Evolutionary conservation across 2,329 filamentous ascomycete species (phyloP).

Genomic region (Coniochaeta pulveracea): DNA sequence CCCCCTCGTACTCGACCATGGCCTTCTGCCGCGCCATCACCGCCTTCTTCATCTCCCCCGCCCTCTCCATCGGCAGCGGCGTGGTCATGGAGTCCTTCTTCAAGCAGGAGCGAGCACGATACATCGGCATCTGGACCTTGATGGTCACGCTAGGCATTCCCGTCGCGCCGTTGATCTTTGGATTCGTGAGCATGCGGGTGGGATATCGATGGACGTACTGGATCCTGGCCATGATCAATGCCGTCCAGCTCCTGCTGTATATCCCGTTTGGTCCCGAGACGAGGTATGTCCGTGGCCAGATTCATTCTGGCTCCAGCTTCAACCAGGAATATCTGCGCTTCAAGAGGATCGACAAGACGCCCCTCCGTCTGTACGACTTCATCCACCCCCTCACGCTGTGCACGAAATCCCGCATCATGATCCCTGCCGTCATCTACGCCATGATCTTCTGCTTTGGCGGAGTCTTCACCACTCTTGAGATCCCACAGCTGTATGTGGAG

Average conservation of each 20-base stretch:
- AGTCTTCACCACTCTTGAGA: constrained; percentile 44
- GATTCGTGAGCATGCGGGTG: constrained; percentile 35
- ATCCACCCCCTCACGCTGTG: constrained; percentile 32
- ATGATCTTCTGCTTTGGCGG: constrained; percentile 45
- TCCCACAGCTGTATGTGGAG: constrained; percentile 43
- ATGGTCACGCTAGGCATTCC: constrained; percentile 17
- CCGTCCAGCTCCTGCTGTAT: constrained; percentile 42
- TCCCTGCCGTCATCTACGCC: constrained; percentile 40
- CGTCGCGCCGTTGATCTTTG: constrained; percentile 23
- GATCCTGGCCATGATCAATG: constrained; percentile 45
- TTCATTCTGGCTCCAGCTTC: constrained; percentile 22
- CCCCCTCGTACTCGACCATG: constrained; percentile 35
- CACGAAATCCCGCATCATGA: constrained; percentile 31
- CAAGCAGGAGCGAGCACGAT: constrained; percentile 38
- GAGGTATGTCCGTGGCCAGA: constrained; percentile 32
- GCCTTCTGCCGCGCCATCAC: constrained; percentile 37
- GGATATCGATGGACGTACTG: constrained; percentile 49
- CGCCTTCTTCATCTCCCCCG: constrained; percentile 44
- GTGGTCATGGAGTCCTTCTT: constrained; percentile 49
- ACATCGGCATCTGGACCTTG: constrained; percentile 46
- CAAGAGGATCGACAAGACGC: constrained; percentile 38
- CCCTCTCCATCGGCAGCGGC: constrained; percentile 38
- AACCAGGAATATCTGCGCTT: constrained; percentile 31
- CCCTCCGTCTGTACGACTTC: constrained; percentile 36
- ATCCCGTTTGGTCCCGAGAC: constrained; percentile 44